Base-by-base conservation (phyloP, 495 filamentous ascomycete genomes). In the Hypoxylon fragiforme region DNA sequence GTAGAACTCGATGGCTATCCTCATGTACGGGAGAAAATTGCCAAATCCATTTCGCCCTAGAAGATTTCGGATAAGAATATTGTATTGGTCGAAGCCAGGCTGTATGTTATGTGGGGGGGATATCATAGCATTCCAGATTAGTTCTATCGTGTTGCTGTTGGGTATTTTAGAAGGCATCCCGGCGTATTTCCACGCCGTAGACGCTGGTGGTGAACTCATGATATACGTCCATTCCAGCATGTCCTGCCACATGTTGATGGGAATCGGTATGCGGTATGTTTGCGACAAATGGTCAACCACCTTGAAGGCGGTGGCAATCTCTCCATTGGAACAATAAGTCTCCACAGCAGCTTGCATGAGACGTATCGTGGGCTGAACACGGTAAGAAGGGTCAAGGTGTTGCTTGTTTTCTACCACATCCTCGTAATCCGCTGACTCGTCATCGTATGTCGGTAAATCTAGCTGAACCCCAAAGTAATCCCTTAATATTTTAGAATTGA, bases 201-300 rank as follows among this genome's bases (percentile, higher is more conserved):
- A 47, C 19, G 45, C 40, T 3, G 69, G 57, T 14, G 54, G 61
- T 0, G 57, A 46, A 15, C 53, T 40, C 51, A 63, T 60, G 26
- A 74, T 41, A 41, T 71, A 64, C 8, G 69, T 56, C 73, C 71
- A 74, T 34, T 69, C 60, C 12, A 75, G 46, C 7, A 75, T 49
- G 1, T 63, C 55, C 19, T 57, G 60, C 73, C 73, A 74, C 24
- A 66, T 37, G 8, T 47, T 26, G 1, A 26, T 26, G 1, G 73
- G 45, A 14, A 75, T 65, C 2, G 50, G 40, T 9, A 75, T 64
- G n/a, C 36, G 9, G 21, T 67, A 65, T 0, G 7, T 44, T 5
- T 40, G 44, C 6, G 67, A 69, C 30, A 74, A 31, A 30, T 58
- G 40, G 35, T 70, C 62, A 18, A 71, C 48, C 12, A 75, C 28